These are phyloP conservation scores for Cenchrus americanus DNA, from an alignment of 176 grass and related monocot species.

Conservation along the genomic window DNA sequence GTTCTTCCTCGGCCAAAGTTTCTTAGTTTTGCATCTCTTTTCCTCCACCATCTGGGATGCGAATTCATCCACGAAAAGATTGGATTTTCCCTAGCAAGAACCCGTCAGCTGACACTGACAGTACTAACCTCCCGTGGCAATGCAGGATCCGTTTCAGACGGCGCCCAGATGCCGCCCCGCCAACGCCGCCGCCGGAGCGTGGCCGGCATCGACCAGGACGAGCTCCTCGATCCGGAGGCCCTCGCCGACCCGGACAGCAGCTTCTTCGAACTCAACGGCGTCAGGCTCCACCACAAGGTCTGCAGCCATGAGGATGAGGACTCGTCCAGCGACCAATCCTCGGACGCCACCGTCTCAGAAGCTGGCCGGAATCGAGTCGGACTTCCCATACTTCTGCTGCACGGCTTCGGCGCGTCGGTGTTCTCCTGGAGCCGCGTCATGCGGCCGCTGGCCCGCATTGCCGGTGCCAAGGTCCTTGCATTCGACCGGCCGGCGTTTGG, in stretches of 20 bases:
- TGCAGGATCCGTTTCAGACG: constrained; percentile 35
- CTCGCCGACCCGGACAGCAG: constrained; percentile 79
- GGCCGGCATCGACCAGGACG: constrained; percentile 81
- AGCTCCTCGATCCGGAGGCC: constrained; percentile 64
- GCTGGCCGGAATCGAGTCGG: constrained; percentile 1
- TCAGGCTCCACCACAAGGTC: constrained; percentile 82
- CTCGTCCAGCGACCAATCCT: constrained; percentile 31
- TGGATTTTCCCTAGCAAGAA: neutral
- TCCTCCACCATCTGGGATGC: neutral
- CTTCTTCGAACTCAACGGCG: constrained; percentile 82
- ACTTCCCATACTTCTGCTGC: constrained; percentile 69
- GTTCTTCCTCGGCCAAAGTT: neutral
- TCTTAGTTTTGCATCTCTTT: neutral
- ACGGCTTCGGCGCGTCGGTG: constrained; percentile 86
- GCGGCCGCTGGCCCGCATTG: constrained; percentile 59
- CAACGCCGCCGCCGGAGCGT: constrained; percentile 49
- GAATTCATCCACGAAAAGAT: neutral
- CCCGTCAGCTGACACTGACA: neutral
- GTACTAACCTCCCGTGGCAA: neutral
- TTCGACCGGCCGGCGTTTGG: constrained; percentile 92
- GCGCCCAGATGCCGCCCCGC: constrained; percentile 41
- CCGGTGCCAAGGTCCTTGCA: constrained; percentile 77
- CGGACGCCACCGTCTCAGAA: neutral
- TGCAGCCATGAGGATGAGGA: constrained; percentile 49
- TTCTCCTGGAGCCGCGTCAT: constrained; percentile 84